These are phyloP conservation scores for Leccinum disarticulatum DNA, from an alignment of 768 basidiomycete genomes.

Conservation along the genomic window DNA sequence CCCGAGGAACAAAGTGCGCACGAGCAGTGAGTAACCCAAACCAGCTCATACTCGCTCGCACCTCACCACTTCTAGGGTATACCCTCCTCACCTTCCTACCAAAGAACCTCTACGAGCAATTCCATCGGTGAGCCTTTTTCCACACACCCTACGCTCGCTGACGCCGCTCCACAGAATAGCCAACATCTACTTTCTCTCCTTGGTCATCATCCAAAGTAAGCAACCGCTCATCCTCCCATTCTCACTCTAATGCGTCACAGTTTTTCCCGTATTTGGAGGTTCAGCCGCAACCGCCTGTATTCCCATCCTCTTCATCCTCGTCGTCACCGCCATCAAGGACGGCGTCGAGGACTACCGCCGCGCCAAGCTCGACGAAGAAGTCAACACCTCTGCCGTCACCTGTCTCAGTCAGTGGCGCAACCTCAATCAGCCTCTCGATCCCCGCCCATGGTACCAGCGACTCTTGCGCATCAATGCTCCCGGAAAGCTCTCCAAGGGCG, in stretches of 20 bases:
- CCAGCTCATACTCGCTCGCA: background rate
- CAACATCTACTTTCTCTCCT: slow-evolving; percentile 86
- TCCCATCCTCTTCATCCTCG: slow-evolving; percentile 83
- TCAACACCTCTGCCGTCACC: slow-evolving; percentile 92
- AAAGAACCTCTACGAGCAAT: slow-evolving; percentile 94
- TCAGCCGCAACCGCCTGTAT: slow-evolving; percentile 79
- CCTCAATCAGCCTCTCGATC: slow-evolving; percentile 80
- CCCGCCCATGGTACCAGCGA: slow-evolving; percentile 69
- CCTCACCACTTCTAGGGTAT: slow-evolving; percentile 59
- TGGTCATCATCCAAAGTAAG: slow-evolving; percentile 80
- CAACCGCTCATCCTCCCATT: background rate
- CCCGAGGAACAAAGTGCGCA: slow-evolving; percentile 89
- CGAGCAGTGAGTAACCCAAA: slow-evolving; percentile 67
- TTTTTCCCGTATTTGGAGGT: slow-evolving; percentile 90
- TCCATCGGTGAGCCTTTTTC: slow-evolving; percentile 60
- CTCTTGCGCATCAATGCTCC: slow-evolving; percentile 70
- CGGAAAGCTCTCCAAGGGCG: slow-evolving; percentile 79
- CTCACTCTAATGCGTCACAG: slow-evolving; percentile 36
- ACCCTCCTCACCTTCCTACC: slow-evolving; percentile 88
- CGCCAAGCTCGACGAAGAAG: slow-evolving; percentile 82
- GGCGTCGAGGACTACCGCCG: slow-evolving; percentile 96
- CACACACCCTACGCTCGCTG: background rate
- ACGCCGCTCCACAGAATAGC: slow-evolving; percentile 55
- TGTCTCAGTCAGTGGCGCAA: slow-evolving; percentile 89
- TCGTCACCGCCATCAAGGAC: slow-evolving; percentile 92